phyloP scores from a whole-genome alignment of 1,139 yeast species.

The Pichia inconspicua region DNA sequence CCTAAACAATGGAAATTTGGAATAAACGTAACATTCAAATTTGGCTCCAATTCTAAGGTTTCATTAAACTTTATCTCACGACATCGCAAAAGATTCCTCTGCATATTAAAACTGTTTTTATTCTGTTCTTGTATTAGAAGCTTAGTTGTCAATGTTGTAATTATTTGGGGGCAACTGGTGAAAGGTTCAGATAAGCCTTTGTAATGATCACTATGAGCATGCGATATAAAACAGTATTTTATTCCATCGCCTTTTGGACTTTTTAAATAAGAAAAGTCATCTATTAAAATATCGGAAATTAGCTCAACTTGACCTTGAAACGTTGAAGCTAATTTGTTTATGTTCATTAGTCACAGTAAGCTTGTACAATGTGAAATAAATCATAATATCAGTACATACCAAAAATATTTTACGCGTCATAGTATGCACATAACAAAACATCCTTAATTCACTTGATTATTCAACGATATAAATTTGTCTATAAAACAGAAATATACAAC shows the following conservation, averaged over 20 bases:
- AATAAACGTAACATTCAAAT: slow-evolving; percentile 11
- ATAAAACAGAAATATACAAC: neutral
- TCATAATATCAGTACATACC: too few species aligned
- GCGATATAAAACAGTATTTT: slow-evolving; percentile 16
- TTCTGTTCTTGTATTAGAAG: slow-evolving; percentile 1
- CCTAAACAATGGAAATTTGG: slow-evolving; percentile 21
- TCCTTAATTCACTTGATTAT: neutral
- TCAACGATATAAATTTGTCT: neutral
- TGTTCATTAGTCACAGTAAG: neutral
- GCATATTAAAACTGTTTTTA: neutral
- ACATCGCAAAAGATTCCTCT: neutral
- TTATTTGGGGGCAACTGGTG: neutral
- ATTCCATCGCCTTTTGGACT: neutral
- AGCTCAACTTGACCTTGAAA: slow-evolving; percentile 13
- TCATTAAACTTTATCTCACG: slow-evolving; percentile 1
- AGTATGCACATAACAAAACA: too few species aligned
- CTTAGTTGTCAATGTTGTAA: slow-evolving; percentile 7
- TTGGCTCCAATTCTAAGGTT: slow-evolving; percentile 1
- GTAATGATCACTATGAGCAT: slow-evolving; percentile 17
- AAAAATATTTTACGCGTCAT: neutral
- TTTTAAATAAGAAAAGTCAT: slow-evolving; percentile 10
- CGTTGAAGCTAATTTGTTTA: slow-evolving; percentile 3
- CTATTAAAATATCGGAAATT: slow-evolving; percentile 14
- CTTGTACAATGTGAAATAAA: too few species aligned
- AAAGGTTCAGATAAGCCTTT: slow-evolving; percentile 4